Evolutionary conservation across 192 early-diverging fungal species (phyloP).

Genomic region (Entomortierella beljakovae): DNA sequence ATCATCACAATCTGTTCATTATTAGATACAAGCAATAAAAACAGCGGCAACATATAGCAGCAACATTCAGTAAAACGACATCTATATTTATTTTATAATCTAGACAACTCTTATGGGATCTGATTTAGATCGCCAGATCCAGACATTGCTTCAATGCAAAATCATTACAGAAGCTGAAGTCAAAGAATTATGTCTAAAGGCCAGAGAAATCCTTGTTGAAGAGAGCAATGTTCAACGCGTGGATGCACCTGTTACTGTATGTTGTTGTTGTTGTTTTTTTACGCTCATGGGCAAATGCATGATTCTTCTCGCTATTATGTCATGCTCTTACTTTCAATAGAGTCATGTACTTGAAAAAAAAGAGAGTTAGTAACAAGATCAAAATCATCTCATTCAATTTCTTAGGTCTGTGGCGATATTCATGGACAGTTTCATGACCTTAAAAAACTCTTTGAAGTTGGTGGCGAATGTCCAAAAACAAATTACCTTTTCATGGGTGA

Average conservation of each 20-base stretch:
- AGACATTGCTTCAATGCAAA: constrained; percentile 90
- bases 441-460: constrained; percentile 92
- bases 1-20: too few relatives aligned
- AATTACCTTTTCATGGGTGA: constrained; percentile 98
- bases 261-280: constrained; percentile 12
- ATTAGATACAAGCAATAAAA: too few relatives aligned
- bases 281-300: too few relatives aligned
- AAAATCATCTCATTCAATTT: neutral
- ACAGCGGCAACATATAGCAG: too few relatives aligned
- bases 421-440: constrained; percentile 99
- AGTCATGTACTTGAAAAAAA: too few relatives aligned
- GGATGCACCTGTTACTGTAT: constrained; percentile 94
- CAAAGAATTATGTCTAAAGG: constrained; percentile 93
- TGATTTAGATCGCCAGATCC: constrained; percentile 76
- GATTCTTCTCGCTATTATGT: too few relatives aligned
- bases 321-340: too few relatives aligned
- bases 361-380: too few relatives aligned
- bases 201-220: constrained; percentile 94
- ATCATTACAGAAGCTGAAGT: constrained; percentile 94
- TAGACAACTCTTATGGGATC: constrained; percentile 42
- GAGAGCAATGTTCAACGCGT: constrained; percentile 97
- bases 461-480: constrained; percentile 95
- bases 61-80: too few relatives aligned
- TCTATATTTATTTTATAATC: too few relatives aligned
- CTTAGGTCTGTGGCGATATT: constrained; percentile 91